These are phyloP conservation scores for Aspergillus diversus DNA, from an alignment of 495 filamentous ascomycete genomes.

Conservation along the genomic window DNA sequence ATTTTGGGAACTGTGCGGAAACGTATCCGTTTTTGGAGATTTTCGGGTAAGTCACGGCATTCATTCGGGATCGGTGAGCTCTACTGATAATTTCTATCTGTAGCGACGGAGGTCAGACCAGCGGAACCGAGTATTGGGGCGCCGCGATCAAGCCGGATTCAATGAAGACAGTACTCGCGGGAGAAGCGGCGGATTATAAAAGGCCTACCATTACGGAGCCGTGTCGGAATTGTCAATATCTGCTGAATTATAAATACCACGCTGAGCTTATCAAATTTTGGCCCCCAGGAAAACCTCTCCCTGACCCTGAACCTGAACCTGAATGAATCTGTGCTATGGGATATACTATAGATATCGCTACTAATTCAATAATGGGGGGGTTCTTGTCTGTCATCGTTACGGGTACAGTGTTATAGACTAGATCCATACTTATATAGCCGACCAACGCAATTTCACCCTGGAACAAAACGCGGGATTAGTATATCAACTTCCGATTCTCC, in stretches of 20 bases:
- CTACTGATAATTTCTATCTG: neutral
- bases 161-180: neutral
- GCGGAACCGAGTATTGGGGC: neutral
- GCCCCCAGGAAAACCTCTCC: neutral
- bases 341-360: neutral
- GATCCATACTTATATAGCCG: neutral
- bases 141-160: neutral
- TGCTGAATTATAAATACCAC: neutral
- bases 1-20: slow-evolving; percentile 10
- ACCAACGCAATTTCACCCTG: neutral
- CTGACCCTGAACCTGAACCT: too few relatives aligned
- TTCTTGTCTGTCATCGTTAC: neutral
- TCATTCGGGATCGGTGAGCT: neutral
- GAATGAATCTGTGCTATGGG: neutral
- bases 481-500: too few relatives aligned
- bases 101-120: neutral
- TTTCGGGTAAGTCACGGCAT: neutral
- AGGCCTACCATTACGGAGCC: neutral
- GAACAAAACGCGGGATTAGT: too few relatives aligned
- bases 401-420: neutral
- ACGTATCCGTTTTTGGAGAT: slow-evolving; percentile 7
- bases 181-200: neutral
- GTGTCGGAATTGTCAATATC: neutral
- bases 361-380: neutral
- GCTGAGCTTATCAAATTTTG: neutral